Evolutionary conservation across 2,329 filamentous ascomycete species (phyloP).

Genomic region (Aspergillus fumigatiaffinis): DNA sequence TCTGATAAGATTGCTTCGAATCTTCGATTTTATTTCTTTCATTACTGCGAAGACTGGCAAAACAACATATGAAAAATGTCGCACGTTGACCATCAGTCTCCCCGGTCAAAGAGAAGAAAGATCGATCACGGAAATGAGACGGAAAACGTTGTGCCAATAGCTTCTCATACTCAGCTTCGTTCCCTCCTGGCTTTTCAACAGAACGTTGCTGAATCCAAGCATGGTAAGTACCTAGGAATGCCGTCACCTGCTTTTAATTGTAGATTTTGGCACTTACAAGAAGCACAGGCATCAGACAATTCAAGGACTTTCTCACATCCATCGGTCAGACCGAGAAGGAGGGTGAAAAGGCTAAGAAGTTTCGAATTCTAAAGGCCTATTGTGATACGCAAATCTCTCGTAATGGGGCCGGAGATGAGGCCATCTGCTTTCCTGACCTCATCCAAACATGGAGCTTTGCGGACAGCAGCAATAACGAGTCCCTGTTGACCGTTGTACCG

Average conservation of each 20-base stretch:
- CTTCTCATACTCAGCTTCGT: conserved; percentile 61
- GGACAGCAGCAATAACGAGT: conserved; percentile 72
- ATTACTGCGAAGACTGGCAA: conserved; percentile 13
- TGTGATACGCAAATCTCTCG: conserved; percentile 52
- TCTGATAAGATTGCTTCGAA: conserved; percentile 9
- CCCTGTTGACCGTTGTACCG: conserved; percentile 73
- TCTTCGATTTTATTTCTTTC: background rate
- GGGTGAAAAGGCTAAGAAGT: conserved; percentile 35
- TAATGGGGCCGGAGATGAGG: conserved; percentile 48
- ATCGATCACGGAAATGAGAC: conserved; percentile 25
- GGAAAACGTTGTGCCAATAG: conserved; percentile 24
- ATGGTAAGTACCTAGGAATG: conserved; percentile 51
- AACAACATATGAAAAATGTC: conserved; percentile 27
- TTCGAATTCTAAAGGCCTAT: conserved; percentile 44
- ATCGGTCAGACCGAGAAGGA: conserved; percentile 36
- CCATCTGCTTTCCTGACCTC: conserved; percentile 69
- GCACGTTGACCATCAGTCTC: conserved; percentile 29
- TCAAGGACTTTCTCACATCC: conserved; percentile 43
- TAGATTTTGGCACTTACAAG: background rate
- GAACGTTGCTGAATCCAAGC: conserved; percentile 56
- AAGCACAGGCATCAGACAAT: conserved; percentile 37
- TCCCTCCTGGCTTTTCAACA: conserved; percentile 68
- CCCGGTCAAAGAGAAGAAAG: conserved; percentile 39
- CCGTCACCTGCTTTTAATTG: background rate
- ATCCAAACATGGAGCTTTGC: conserved; percentile 88